Evolutionary conservation across 2,329 filamentous ascomycete genomes (phyloP).

Genomic region (Curvularia eragrostidis): DNA sequence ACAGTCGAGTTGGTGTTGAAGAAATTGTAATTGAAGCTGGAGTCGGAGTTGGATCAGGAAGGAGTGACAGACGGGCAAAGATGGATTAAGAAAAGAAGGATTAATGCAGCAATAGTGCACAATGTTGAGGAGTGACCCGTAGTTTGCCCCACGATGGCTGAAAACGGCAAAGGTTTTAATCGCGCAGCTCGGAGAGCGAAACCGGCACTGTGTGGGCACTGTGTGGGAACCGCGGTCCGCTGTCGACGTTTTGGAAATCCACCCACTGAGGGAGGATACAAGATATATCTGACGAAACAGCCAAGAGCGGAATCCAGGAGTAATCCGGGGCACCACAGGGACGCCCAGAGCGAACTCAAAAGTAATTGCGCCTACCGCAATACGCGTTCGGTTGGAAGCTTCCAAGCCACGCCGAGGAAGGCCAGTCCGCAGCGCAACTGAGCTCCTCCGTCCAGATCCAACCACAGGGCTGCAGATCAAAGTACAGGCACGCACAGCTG

Average conservation of each 20-base stretch:
- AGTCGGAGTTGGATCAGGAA: conserved; percentile 1
- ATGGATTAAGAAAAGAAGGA: conserved; percentile 1
- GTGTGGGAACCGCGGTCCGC: conserved; percentile 5
- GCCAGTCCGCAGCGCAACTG: conserved; percentile 14
- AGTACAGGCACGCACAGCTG: conserved; percentile 9
- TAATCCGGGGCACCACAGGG: conserved; percentile 6
- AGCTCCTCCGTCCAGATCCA: conserved; percentile 8
- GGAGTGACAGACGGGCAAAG: not conserved
- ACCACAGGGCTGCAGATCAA: conserved; percentile 12
- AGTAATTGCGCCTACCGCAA: conserved; percentile 15
- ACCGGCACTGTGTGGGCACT: conserved; percentile 18
- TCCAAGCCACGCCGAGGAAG: conserved; percentile 20
- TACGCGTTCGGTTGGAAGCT: conserved; percentile 14
- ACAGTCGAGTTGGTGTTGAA: not conserved
- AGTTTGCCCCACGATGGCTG: conserved; percentile 9
- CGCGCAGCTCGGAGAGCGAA: conserved; percentile 9
- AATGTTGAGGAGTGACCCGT: conserved; percentile 12
- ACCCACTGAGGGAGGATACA: conserved; percentile 1
- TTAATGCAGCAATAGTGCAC: conserved; percentile 13
- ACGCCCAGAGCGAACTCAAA: conserved; percentile 2
- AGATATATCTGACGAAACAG: conserved; percentile 6
- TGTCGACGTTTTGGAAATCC: conserved; percentile 5
- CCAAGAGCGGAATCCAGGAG: conserved; percentile 2
- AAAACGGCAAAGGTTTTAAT: conserved; percentile 11
- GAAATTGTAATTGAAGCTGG: not conserved